Base-by-base conservation (phyloP, 148 eudicot species). In the Mesembryanthemum crystallinum region DNA sequence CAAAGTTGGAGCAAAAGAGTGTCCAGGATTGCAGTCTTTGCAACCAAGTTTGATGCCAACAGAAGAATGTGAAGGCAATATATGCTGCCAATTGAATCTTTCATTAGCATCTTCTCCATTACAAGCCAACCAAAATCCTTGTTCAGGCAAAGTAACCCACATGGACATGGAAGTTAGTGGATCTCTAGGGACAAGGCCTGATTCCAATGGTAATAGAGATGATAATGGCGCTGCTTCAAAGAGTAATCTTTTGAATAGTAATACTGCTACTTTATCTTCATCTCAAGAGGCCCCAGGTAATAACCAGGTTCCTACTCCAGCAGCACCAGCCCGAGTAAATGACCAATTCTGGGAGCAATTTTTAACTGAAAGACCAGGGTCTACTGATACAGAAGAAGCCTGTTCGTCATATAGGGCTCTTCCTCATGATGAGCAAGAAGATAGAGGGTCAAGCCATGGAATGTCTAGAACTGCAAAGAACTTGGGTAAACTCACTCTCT, bases 301-400 rank as follows among this genome's bases (percentile, higher is more conserved):
- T 57, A 88, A 76, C 60, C 87, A 81, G 83, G 89, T 42, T 72
- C 79, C 83, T 29, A 63, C 82, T 21, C 76, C 85, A 37, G 76
- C 79, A 61, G 83, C 82, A 63, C 91, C 73, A 73, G 81, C 75
- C 57, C 87, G 85, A 58, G 95, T 85, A 32, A 94, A 94, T 85
- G 98, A 94, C 81, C 73, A 82, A 8, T 94, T 94, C 77, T 94
- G 98, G 98, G 98, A 94, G 78, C 98, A 94, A 82, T 94, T 94
- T 72, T 83, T 94, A 29, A 92, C 97, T 12, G 98, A 94, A 80
- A 88, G 88, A 78, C 98, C 98, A 7, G 98, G 98, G 20, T 72
- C 87, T 39, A 78, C 89, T 10, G 97, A 90, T 52, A 82, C 82
- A 66, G 98, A 92, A 83, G 95, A 90, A 83, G 92, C 98, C 10